Evolutionary conservation across 2,329 filamentous ascomycete genomes (phyloP).

Genomic region (Penicillium sp.): DNA sequence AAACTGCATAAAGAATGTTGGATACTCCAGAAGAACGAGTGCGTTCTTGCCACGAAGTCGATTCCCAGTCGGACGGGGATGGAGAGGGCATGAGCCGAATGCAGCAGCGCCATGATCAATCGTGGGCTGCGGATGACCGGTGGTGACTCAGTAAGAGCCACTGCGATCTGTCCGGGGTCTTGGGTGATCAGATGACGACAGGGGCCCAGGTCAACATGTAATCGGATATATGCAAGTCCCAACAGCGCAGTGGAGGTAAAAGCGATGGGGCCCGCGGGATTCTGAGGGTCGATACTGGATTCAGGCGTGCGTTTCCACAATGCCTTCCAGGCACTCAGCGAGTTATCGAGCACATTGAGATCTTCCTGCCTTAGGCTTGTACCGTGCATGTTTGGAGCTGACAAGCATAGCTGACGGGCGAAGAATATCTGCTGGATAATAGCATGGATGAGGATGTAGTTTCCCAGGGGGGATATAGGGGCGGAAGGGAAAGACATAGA

Average conservation of each 20-base stretch:
- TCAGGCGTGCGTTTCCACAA: conserved; percentile 59
- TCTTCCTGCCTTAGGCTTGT: conserved; percentile 51
- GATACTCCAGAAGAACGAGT: conserved; percentile 61
- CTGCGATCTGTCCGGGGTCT: conserved; percentile 52
- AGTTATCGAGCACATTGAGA: conserved; percentile 49
- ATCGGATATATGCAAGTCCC: conserved; percentile 52
- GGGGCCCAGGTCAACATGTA: conserved; percentile 54
- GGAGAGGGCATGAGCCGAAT: conserved; percentile 59
- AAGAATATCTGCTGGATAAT: conserved; percentile 61
- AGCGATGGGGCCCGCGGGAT: conserved; percentile 57
- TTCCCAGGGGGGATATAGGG: conserved; percentile 55
- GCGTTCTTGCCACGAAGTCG: conserved; percentile 57
- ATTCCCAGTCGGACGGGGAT: conserved; percentile 59
- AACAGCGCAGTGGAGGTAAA: conserved; percentile 57
- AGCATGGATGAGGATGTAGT: conserved; percentile 59
- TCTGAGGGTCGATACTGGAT: conserved; percentile 58
- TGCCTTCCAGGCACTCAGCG: conserved; percentile 56
- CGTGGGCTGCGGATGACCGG: conserved; percentile 49
- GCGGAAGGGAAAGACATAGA: conserved; percentile 38
- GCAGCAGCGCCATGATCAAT: conserved; percentile 55
- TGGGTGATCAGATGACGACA: conserved; percentile 53
- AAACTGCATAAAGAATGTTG: conserved; percentile 60
- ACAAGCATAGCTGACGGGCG: conserved; percentile 53
- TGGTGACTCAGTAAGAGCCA: conserved; percentile 49
- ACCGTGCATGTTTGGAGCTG: conserved; percentile 47